Conservation (phyloP, 352 stramenopile species). For the Globisporangium iwayamae region DNA sequence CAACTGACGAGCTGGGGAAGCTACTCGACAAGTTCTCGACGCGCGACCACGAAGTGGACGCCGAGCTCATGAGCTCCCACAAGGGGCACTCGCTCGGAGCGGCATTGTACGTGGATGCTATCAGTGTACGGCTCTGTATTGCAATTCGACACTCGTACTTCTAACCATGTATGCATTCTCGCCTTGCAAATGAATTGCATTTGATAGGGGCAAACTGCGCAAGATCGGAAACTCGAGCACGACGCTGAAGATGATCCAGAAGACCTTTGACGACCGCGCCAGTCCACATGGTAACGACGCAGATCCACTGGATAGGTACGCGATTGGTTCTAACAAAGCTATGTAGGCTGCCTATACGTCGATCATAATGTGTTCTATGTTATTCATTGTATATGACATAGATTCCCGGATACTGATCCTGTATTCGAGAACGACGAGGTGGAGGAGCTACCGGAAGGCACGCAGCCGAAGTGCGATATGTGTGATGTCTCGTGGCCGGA, state of each 20-base stretch:
- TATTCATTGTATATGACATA: conserved; percentile 1
- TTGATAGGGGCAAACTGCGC: conserved; percentile 55
- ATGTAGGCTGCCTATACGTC: not conserved
- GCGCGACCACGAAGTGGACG: conserved; percentile 51
- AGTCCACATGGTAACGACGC: conserved; percentile 40
- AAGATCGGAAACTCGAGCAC: conserved; percentile 60
- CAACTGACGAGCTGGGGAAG: conserved; percentile 47
- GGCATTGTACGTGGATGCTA: conserved; percentile 38
- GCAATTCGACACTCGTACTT: not conserved
- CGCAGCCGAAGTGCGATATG: conserved; percentile 56
- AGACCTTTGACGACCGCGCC: conserved; percentile 62
- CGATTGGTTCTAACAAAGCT: not conserved
- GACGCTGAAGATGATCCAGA: conserved; percentile 67
- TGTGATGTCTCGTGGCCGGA: conserved; percentile 84
- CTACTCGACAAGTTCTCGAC: conserved; percentile 67
- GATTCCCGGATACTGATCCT: conserved; percentile 59
- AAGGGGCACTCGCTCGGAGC: conserved; percentile 49
- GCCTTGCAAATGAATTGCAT: not conserved
- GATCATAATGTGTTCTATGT: no score
- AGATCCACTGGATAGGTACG: conserved; percentile 40
- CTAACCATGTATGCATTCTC: not conserved
- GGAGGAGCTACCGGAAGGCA: conserved; percentile 35
- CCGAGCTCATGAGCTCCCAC: conserved; percentile 55
- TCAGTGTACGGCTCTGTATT: not conserved
- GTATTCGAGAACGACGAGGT: conserved; percentile 68